Conservation (phyloP, 2,329 filamentous ascomycete genomes). For the Lasiodiplodia gonubiensis region DNA sequence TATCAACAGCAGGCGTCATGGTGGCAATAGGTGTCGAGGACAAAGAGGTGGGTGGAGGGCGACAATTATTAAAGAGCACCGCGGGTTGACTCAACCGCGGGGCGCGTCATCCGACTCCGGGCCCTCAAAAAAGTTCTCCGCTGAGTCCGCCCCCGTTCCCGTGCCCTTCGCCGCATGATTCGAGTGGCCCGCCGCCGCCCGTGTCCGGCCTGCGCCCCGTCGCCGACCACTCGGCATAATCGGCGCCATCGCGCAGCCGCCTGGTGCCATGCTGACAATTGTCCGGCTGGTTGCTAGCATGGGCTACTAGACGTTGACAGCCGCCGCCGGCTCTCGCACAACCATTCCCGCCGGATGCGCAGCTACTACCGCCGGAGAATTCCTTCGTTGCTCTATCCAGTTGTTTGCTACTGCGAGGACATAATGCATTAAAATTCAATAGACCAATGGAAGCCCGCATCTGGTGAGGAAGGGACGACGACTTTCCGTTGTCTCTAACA, state of each 20-base stretch:
- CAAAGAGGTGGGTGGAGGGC: not conserved
- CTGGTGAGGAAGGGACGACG: conserved; percentile 23
- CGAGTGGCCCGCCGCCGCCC: conserved; percentile 9
- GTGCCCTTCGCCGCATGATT: conserved; percentile 19
- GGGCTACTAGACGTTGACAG: not conserved
- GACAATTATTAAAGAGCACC: conserved; percentile 10
- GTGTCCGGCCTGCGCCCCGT: conserved; percentile 21
- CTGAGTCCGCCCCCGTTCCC: conserved; percentile 1
- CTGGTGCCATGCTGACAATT: not conserved
- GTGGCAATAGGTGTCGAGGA: conserved; percentile 26
- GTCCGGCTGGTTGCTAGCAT: conserved; percentile 10
- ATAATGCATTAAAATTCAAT: conserved; percentile 26
- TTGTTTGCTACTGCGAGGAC: conserved; percentile 1
- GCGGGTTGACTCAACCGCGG: conserved; percentile 17
- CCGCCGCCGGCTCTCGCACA: not conserved
- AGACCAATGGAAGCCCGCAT: conserved; percentile 21
- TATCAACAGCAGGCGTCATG: conserved; percentile 47
- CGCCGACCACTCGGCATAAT: conserved; percentile 17
- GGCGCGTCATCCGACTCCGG: conserved; percentile 4
- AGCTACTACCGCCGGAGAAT: not conserved
- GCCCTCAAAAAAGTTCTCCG: conserved; percentile 19
- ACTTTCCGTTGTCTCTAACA: conserved; percentile 28
- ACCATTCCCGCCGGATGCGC: conserved; percentile 4
- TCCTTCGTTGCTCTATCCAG: not conserved
- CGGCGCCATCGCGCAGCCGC: conserved; percentile 3